Evolutionary conservation across 768 basidiomycete genomes (phyloP).

Genomic region (Gymnopilus dilepis): DNA sequence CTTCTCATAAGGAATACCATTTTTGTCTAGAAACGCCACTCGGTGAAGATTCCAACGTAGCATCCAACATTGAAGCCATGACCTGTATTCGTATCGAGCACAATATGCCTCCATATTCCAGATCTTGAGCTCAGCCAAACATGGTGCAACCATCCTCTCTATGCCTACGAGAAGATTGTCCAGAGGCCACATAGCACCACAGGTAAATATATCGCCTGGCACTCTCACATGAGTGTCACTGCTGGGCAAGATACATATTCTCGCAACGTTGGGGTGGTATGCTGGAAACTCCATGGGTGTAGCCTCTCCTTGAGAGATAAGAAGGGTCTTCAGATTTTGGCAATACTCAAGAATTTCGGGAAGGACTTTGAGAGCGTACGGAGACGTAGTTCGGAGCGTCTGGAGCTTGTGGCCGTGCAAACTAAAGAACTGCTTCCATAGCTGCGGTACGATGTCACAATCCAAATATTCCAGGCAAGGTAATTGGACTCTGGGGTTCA

Average conservation of each 20-base stretch:
- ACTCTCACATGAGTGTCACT: conserved; percentile 42
- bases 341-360: conserved; percentile 42
- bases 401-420: conserved; percentile 49
- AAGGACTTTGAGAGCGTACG: conserved; percentile 33
- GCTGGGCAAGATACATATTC: conserved; percentile 51
- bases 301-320: conserved; percentile 38
- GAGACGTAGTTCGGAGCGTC: conserved; percentile 41
- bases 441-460: conserved; percentile 43
- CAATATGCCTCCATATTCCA: conserved; percentile 43
- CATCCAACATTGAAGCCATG: conserved; percentile 29
- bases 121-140: conserved; percentile 41
- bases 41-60: conserved; percentile 29
- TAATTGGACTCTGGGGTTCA: conserved; percentile 37
- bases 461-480: conserved; percentile 48
- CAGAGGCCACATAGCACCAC: conserved; percentile 48
- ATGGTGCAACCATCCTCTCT: conserved; percentile 38
- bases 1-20: conserved; percentile 20
- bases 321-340: conserved; percentile 45
- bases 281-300: conserved; percentile 19
- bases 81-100: conserved; percentile 23
- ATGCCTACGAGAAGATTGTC: conserved; percentile 42
- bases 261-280: conserved; percentile 41
- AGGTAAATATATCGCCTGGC: conserved; percentile 40
- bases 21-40: conserved; percentile 26
- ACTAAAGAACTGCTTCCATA: conserved; percentile 40